A percentile compares a stretch with the other conserved stretches of the same genome.
phyloP scores from a whole-genome alignment of 345 rosid genomes.

The Garcia nutans region DNA sequence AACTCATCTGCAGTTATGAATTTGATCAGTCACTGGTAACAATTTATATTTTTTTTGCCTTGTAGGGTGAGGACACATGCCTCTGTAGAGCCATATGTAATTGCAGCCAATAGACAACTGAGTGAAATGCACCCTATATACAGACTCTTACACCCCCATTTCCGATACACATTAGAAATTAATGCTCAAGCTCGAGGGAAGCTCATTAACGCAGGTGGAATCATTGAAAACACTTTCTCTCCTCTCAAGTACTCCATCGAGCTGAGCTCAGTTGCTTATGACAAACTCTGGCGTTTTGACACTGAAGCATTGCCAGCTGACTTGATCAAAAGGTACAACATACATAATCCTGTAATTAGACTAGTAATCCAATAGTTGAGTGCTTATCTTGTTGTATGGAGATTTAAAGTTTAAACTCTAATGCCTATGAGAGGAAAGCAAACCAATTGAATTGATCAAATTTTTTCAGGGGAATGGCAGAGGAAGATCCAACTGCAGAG shows the following conservation, averaged over 20 bases:
- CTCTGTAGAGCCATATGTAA: constrained; percentile 54
- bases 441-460: neutral
- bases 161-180: constrained; percentile 71
- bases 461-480: constrained; percentile 33
- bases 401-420: no score
- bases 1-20: neutral
- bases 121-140: constrained; percentile 67
- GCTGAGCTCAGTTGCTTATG: constrained; percentile 53
- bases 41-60: no score
- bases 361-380: no score
- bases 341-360: no score
- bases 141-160: constrained; percentile 57
- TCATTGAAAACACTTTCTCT: constrained; percentile 53
- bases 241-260: constrained; percentile 51
- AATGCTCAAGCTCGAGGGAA: constrained; percentile 61
- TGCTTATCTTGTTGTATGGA: no score
- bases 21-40: no score
- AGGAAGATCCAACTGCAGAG: constrained; percentile 24
- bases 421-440: no score
- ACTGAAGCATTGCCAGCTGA: constrained; percentile 46
- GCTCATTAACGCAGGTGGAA: constrained; percentile 52
- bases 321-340: constrained; percentile 40
- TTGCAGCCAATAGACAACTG: constrained; percentile 57
- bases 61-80: constrained; percentile 13
- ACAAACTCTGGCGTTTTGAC: constrained; percentile 49